Evolutionary conservation across 2,329 filamentous ascomycete genomes (phyloP), one percentile per base, ranked within the genome.

Genomic region (Arachnomyces sp.): DNA sequence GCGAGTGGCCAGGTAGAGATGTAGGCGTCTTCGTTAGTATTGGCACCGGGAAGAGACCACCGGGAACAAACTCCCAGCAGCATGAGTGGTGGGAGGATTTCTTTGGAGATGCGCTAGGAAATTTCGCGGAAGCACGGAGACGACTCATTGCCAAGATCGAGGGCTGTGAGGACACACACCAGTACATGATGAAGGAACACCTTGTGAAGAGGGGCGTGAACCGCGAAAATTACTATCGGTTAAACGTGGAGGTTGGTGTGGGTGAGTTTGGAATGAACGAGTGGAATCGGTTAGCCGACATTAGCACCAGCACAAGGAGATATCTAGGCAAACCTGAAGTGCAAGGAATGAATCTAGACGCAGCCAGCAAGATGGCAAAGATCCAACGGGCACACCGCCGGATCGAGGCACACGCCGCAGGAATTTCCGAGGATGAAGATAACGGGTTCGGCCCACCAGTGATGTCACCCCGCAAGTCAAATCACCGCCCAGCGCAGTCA

Each of bases 221-320:
- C 52, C 76, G 78, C 38, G 89, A 95, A 43, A 86, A 93, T 60
- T 98, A 98, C 67, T 94, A 88, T 61, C 84, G 92, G 6, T 71
- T 96, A n/a, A 98, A 98, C 49, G 92, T 96, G 31, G 89, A 96
- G 57, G 82, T 95, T 12, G 92, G 90, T 1, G 89, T 96, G 3
- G 89, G 90, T 39, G 92, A 96, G 57, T 96, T 95, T 60, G 90
- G 86, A 38, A 96, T 98, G 88, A 98, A 96, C 58, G 92, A 96
- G 60, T 98, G 92, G 92, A 78, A 86, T 53, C 79, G 89, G 3
- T 69, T 96, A n/a, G 83, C 86, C 17, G 90, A 95, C 38, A 96
- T 98, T 65, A 95, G 86, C 67, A 95, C 87, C 11, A 83, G 83
- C 57, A 98, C 92, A 0, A 77, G 86, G 50, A 78, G 83, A 47